Percentiles rank a stretch among this genome's conserved stretches.
Evolutionary conservation across 805 yeast genomes (phyloP).

Genomic region (Wickerhamomyces chaumierensis): DNA sequence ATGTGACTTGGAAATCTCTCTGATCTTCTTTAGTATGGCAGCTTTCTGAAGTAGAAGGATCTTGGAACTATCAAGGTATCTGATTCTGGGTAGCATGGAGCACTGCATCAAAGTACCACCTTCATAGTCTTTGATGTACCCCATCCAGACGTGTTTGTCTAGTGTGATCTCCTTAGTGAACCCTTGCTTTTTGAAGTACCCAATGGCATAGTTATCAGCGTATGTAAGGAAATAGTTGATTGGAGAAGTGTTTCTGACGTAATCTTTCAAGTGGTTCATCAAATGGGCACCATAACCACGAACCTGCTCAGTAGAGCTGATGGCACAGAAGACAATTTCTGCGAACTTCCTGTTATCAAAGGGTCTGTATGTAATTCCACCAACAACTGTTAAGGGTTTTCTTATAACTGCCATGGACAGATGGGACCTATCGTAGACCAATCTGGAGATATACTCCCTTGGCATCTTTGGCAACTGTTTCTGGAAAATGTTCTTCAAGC

Average conservation of each 20-base stretch:
- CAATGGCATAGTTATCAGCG: constrained; percentile 98
- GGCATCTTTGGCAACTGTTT: constrained; percentile 99
- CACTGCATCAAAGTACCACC: constrained; percentile 99
- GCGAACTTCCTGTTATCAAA: constrained; percentile 87
- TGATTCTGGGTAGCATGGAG: constrained; percentile 76
- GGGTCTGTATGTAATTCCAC: constrained; percentile 95
- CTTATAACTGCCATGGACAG: constrained; percentile 92
- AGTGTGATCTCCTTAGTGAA: constrained; percentile 90
- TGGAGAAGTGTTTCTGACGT: constrained; percentile 79
- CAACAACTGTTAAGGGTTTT: constrained; percentile 90
- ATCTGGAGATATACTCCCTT: constrained; percentile 85
- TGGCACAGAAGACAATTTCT: constrained; percentile 97
- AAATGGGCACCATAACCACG: constrained; percentile 97
- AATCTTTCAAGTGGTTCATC: constrained; percentile 96
- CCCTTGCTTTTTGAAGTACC: constrained; percentile 96
- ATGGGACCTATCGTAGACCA: constrained; percentile 91
- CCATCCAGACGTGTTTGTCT: constrained; percentile 89
- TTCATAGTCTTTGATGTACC: constrained; percentile 96
- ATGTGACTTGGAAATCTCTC: constrained; percentile 68
- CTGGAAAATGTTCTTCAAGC: constrained; percentile 90
- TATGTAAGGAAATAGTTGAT: constrained; percentile 83
- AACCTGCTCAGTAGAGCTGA: constrained; percentile 94
- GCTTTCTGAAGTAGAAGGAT: constrained; percentile 83
- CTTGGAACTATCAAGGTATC: constrained; percentile 84
- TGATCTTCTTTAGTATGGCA: constrained; percentile 76